Percentiles rank a stretch among this genome's conserved stretches.
These are phyloP conservation scores for Panicum virgatum DNA, from an alignment of 202 grass and related monocot genomes.

Conservation along the genomic window DNA sequence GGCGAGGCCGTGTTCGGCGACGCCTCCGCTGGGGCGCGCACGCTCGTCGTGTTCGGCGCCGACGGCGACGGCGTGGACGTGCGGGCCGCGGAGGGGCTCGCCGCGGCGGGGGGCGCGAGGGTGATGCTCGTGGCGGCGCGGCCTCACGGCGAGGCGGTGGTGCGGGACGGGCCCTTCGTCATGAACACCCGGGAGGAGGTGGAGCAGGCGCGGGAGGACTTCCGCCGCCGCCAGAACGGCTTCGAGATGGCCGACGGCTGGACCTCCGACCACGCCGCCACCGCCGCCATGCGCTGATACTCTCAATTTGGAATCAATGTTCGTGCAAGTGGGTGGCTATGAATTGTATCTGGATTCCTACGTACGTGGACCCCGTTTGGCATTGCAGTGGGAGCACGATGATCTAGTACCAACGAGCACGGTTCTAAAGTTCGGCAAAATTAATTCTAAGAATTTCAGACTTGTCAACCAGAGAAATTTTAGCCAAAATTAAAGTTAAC, in stretches of 20 bases:
- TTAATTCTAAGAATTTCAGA: no score
- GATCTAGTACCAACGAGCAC: no score
- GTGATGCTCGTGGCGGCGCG: conserved; percentile 59
- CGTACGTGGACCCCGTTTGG: no score
- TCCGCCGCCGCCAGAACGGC: conserved; percentile 49
- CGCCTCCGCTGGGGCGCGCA: conserved; percentile 16
- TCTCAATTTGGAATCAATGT: not conserved
- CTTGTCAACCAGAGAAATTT: no score
- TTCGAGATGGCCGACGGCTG: conserved; percentile 66
- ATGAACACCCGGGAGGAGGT: conserved; percentile 70
- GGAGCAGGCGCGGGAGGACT: conserved; percentile 63
- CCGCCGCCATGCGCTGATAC: not conserved
- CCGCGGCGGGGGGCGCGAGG: not conserved
- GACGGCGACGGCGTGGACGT: conserved; percentile 40
- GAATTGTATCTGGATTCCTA: no score
- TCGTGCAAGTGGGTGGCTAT: no score
- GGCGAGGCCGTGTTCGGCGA: conserved; percentile 57
- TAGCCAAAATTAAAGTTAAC: no score
- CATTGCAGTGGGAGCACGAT: no score
- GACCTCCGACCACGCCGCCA: conserved; percentile 27
- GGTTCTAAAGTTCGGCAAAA: no score
- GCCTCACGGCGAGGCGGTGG: conserved; percentile 55
- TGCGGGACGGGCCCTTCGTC: conserved; percentile 56
- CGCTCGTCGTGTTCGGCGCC: conserved; percentile 56
- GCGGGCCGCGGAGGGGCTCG: not conserved